Percentiles rank a stretch among this genome's conserved stretches.
These are phyloP conservation scores for Verticillium nonalfalfae DNA, from an alignment of 2,329 filamentous ascomycete species.

Conservation along the genomic window DNA sequence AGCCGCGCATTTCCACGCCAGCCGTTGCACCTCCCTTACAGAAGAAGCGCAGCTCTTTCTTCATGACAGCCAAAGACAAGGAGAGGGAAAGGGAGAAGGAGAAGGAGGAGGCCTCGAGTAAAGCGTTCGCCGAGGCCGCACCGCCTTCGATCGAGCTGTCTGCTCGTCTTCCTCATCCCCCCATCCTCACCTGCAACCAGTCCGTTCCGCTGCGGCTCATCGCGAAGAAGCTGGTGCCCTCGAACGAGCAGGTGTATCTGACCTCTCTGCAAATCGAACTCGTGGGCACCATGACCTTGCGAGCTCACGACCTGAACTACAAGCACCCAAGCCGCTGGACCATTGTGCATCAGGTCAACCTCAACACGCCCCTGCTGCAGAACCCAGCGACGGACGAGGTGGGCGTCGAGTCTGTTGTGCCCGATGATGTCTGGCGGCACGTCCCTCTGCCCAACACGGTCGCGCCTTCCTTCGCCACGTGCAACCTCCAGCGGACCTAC, in stretches of 20 bases:
- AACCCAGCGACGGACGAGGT: constrained; percentile 45
- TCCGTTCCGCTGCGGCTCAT: constrained; percentile 76
- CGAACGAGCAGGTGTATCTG: constrained; percentile 65
- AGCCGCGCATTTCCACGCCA: constrained; percentile 23
- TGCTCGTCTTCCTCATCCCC: constrained; percentile 77
- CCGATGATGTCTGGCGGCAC: constrained; percentile 65
- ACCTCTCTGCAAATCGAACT: constrained; percentile 77
- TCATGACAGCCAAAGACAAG: constrained; percentile 32
- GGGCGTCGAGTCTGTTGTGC: constrained; percentile 63
- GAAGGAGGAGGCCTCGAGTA: neutral
- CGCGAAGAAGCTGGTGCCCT: constrained; percentile 67
- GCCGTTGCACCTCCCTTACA: constrained; percentile 18
- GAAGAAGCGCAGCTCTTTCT: constrained; percentile 54
- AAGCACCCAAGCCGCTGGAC: constrained; percentile 71
- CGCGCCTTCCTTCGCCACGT: constrained; percentile 79
- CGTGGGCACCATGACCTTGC: constrained; percentile 71
- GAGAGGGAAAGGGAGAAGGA: constrained; percentile 12
- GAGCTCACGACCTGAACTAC: constrained; percentile 68
- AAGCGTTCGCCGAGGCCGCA: constrained; percentile 24
- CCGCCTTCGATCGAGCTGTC: constrained; percentile 69
- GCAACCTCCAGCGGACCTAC: constrained; percentile 78
- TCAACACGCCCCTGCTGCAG: constrained; percentile 64
- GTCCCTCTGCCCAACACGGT: constrained; percentile 76
- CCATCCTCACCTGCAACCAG: constrained; percentile 84
- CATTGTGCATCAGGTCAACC: constrained; percentile 62